Evolutionary conservation across 352 stramenopile genomes (phyloP), one percentile per base, ranked within the genome.

Genomic region (Globisporangium spinosum): DNA sequence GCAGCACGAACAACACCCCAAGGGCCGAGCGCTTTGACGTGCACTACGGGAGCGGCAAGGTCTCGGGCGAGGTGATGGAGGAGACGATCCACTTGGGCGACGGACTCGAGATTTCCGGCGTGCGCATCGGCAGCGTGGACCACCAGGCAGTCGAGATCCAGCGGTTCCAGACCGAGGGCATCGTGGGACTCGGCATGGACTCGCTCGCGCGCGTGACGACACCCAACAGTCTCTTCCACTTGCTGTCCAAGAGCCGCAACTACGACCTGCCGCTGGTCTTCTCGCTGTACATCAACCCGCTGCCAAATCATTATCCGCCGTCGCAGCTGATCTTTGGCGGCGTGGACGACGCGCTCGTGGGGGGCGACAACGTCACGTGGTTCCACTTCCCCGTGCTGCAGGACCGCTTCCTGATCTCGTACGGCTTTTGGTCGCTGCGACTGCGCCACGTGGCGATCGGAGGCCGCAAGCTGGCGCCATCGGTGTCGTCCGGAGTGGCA

Each of bases 271-370:
- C 70, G n/a, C 15, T 70, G 34, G 51, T 75, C 20, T 80, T 83
- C 38, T 83, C 76, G 40, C 62, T 83, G n/a, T 83, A 80, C 29
- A 65, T 83, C 23, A 80, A 57, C 53, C 71, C 76, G 22, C 69
- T 76, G 3, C 70, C 76, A 9, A 27, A 40, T 20, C 65, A 70
- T 20, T 20, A 32, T 12, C 71, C 70, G 6, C 53, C 67, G 49
- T 83, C 76, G 47, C 76, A 83, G 56, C 68, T 83, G 8, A 63
- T 83, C 32, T 67, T 82, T 32, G 75, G 72, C 12, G 73, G 76
- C 12, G 47, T 78, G 10, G 76, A 83, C 62, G 29, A 64, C 35
- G 12, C 40, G 23, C 62, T 83, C 13, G 61, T 54, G 10, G 70
- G 60, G 15, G 76, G 76, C 0, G 9, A 40, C 0, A 59, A 74